Percentiles rank a stretch among this genome's conserved stretches.
Evolutionary conservation across 2,329 filamentous ascomycete genomes (phyloP).

Genomic region (Calonectria montana): DNA sequence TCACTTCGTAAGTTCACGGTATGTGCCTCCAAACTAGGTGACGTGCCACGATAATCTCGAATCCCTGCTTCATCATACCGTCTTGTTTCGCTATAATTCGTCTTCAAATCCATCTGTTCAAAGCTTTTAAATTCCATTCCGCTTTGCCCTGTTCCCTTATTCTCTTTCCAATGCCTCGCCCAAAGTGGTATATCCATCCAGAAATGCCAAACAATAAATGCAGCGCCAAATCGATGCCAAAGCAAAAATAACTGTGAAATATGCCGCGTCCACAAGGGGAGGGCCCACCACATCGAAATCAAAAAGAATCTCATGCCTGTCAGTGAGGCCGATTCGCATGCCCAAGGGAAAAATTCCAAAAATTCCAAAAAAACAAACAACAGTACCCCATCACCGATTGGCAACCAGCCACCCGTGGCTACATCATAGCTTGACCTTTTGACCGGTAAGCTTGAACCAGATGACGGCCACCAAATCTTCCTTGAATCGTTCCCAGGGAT

Average conservation of each 20-base stretch:
- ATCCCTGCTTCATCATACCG: not conserved
- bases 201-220: constrained; percentile 15
- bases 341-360: constrained; percentile 17
- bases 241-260: not conserved
- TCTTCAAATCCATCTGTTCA: not conserved
- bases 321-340: not conserved
- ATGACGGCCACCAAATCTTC: constrained; percentile 71
- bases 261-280: not conserved
- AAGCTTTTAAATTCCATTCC: not conserved
- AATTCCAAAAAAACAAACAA: too few species aligned
- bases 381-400: not conserved
- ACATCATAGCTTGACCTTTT: constrained; percentile 66
- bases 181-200: constrained; percentile 25
- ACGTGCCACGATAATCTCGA: not conserved
- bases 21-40: constrained; percentile 1
- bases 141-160: not conserved
- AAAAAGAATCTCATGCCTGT: not conserved
- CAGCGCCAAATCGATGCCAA: constrained; percentile 13
- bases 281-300: not conserved
- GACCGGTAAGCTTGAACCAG: constrained; percentile 73
- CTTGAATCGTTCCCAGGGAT: constrained; percentile 81
- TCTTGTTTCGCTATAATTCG: not conserved
- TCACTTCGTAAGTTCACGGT: not conserved
- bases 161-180: constrained; percentile 14
- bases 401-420: not conserved